These are phyloP conservation scores for Carex arenaria DNA, from an alignment of 202 grass and related monocot genomes.

Conservation along the genomic window DNA sequence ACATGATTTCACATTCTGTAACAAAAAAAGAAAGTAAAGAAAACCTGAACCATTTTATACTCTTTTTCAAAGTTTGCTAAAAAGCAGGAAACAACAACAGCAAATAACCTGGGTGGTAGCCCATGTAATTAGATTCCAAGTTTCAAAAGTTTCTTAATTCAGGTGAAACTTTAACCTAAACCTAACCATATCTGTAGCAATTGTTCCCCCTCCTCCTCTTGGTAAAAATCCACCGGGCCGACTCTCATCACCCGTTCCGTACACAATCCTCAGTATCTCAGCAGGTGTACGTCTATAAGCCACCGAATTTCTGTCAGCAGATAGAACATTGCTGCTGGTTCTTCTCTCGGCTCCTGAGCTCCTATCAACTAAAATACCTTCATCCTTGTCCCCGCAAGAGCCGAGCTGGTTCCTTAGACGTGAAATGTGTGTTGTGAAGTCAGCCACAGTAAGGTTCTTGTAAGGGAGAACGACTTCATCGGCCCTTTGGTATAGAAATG, in stretches of 20 bases:
- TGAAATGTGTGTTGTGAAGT: conserved; percentile 62
- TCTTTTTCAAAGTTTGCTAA: background rate
- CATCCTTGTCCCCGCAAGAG: conserved; percentile 53
- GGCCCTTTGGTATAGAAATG: conserved; percentile 55
- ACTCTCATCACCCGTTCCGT: conserved; percentile 49
- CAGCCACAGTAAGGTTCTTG: conserved; percentile 44
- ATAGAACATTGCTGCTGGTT: conserved; percentile 58
- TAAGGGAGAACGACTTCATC: conserved; percentile 51
- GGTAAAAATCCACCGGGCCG: conserved; percentile 65
- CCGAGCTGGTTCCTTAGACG: conserved; percentile 44
- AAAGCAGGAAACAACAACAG: background rate
- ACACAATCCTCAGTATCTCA: conserved; percentile 69
- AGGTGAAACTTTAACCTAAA: conserved; percentile 4
- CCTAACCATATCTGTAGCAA: conserved; percentile 33
- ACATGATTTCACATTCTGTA: background rate
- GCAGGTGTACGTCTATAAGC: conserved; percentile 61
- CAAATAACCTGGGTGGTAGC: background rate
- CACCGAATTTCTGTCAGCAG: conserved; percentile 45
- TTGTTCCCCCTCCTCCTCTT: conserved; percentile 42
- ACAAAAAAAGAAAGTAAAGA: background rate
- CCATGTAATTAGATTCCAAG: background rate
- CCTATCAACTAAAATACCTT: conserved; percentile 46
- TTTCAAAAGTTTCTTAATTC: background rate
- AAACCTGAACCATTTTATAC: background rate
- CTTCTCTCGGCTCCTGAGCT: conserved; percentile 35